Evolutionary conservation across 1,284 basidiomycete species (phyloP).

Genomic region (Rhodotorula sp.): DNA sequence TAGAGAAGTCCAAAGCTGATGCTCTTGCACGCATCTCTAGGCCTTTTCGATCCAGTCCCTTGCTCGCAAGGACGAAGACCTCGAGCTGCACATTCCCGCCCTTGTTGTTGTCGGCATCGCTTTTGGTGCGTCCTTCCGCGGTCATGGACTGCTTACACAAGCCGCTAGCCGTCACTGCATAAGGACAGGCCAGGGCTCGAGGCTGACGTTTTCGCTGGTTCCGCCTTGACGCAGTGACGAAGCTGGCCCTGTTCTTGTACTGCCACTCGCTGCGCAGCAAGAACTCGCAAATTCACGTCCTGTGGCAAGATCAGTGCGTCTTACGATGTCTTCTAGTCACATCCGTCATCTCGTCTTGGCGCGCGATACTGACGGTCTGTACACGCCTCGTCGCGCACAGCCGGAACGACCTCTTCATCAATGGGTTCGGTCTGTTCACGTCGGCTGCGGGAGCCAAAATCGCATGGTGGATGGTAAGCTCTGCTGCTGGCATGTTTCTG

Average conservation of each 20-base stretch:
- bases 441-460: conserved; percentile 82
- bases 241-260: conserved; percentile 81
- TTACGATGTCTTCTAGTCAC: no score
- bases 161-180: no score
- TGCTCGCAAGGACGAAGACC: conserved; percentile 53
- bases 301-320: conserved; percentile 82
- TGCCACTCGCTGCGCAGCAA: conserved; percentile 73
- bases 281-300: conserved; percentile 84
- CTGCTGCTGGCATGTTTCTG: neutral
- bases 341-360: no score
- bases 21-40: neutral
- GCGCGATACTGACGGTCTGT: no score
- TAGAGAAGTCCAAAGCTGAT: neutral
- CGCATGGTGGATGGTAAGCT: conserved; percentile 64
- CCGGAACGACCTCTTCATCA: conserved; percentile 45
- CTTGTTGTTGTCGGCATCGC: conserved; percentile 78
- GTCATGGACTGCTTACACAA: neutral
- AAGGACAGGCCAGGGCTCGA: no score
- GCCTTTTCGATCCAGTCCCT: conserved; percentile 40
- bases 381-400: conserved; percentile 12
- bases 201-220: conserved; percentile 3
- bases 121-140: conserved; percentile 58
- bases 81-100: conserved; percentile 74
- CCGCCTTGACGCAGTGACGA: conserved; percentile 61
- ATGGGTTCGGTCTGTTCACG: conserved; percentile 72